Evolutionary conservation across 228 moss, liverwort and hornwort species (phyloP).

Genomic region (Sphagnum magellanicum): DNA sequence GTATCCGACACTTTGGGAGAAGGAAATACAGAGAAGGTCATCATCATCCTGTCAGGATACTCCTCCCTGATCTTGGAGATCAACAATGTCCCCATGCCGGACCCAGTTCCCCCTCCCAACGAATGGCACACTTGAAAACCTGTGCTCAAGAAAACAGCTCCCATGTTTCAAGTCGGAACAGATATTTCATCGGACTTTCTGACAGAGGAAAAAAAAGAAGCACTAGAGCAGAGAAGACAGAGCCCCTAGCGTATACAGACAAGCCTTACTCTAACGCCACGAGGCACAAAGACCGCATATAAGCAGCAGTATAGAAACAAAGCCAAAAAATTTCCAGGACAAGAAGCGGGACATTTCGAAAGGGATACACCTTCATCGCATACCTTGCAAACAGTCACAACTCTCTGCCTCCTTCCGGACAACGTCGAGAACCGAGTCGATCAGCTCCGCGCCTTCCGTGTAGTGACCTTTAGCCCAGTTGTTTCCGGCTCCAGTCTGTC

Average conservation of each 20-base stretch:
- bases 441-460: slow-evolving; percentile 47
- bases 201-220: no score
- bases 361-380: no score
- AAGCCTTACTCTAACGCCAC: no score
- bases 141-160: not conserved
- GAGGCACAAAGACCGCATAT: no score
- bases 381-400: slow-evolving; percentile 45
- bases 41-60: slow-evolving; percentile 2
- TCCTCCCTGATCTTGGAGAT: slow-evolving; percentile 1
- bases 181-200: no score
- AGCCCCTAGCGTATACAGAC: no score
- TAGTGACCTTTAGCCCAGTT: slow-evolving; percentile 49
- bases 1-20: slow-evolving; percentile 5
- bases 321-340: no score
- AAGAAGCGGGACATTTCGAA: no score
- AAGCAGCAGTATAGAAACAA: no score
- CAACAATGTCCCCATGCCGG: not conserved
- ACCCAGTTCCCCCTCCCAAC: slow-evolving; percentile 1
- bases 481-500: slow-evolving; percentile 45
- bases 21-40: slow-evolving; percentile 1
- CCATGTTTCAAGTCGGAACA: no score
- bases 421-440: slow-evolving; percentile 41
- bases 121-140: slow-evolving; percentile 3
- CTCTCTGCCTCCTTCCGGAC: slow-evolving; percentile 52
- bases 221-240: no score